These are phyloP conservation scores for Berberis vulgaris DNA, from an alignment of 164 flowering plant species.

Conservation along the genomic window DNA sequence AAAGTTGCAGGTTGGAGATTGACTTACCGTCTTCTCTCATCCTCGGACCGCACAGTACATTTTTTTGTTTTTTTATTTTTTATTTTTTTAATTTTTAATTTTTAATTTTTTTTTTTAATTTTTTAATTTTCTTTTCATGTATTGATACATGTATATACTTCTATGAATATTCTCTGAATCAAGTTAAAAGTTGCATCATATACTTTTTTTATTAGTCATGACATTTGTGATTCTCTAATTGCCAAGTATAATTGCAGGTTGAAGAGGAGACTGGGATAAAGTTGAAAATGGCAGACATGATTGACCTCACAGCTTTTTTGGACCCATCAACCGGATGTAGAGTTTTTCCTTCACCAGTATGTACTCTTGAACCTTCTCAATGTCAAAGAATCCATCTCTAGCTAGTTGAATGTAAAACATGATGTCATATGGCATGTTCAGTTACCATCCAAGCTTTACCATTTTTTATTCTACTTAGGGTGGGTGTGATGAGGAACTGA, in stretches of 20 bases:
- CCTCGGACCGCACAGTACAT: no score
- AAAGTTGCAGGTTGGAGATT: no score
- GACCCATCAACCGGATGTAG: constrained; percentile 71
- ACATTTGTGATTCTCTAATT: neutral
- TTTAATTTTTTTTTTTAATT: no score
- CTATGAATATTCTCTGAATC: no score
- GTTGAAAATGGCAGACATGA: constrained; percentile 53
- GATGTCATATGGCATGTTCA: neutral
- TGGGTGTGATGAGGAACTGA: constrained; percentile 86
- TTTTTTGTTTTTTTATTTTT: no score
- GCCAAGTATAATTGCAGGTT: constrained; percentile 45
- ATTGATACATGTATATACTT: no score
- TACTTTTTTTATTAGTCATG: no score
- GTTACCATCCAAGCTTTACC: neutral
- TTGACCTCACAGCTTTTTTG: constrained; percentile 76
- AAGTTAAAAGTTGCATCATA: no score
- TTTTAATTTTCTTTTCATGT: no score
- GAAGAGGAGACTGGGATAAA: constrained; percentile 88
- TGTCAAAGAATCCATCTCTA: neutral
- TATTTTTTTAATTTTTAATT: no score
- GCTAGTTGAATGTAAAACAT: neutral
- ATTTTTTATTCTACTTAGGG: constrained; percentile 38
- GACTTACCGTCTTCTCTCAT: no score
- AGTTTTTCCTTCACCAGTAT: constrained; percentile 84
- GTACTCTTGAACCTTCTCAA: constrained; percentile 5